Conservation (phyloP, 1,139 yeast genomes). For the Zygoascus sp. region DNA sequence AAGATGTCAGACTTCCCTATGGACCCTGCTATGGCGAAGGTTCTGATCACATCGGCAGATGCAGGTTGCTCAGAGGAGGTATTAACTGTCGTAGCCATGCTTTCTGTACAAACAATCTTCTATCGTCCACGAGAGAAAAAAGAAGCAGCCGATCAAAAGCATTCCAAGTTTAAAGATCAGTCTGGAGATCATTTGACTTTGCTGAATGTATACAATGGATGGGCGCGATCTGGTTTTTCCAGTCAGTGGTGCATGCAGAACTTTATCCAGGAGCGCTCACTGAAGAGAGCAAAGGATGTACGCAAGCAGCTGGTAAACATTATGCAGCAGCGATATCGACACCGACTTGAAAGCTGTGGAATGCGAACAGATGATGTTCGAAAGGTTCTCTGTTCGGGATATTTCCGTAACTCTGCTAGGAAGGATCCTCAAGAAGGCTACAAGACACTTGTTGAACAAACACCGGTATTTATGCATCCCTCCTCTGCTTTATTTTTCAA, state of each 20-base stretch:
- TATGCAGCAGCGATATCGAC: slow-evolving; percentile 48
- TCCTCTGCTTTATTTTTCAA: slow-evolving; percentile 75
- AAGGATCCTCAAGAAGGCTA: slow-evolving; percentile 74
- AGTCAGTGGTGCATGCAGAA: slow-evolving; percentile 78
- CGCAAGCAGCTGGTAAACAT: slow-evolving; percentile 63
- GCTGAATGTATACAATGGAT: slow-evolving; percentile 71
- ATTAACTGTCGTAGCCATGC: slow-evolving; percentile 82
- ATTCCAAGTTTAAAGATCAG: slow-evolving; percentile 68
- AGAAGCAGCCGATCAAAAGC: slow-evolving; percentile 70
- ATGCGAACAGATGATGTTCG: slow-evolving; percentile 52
- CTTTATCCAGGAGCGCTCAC: slow-evolving; percentile 73
- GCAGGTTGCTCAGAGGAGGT: slow-evolving; percentile 79
- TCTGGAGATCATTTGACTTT: slow-evolving; percentile 86
- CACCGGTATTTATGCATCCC: slow-evolving; percentile 84
- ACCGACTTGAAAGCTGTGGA: slow-evolving; percentile 56
- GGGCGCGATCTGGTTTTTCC: slow-evolving; percentile 62
- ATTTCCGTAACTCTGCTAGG: slow-evolving; percentile 79
- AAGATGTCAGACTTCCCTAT: slow-evolving; percentile 92
- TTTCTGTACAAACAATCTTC: slow-evolving; percentile 80
- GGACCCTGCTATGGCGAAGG: slow-evolving; percentile 87
- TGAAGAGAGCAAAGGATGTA: slow-evolving; percentile 76
- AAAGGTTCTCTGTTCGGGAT: slow-evolving; percentile 78
- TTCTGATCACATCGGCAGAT: slow-evolving; percentile 69
- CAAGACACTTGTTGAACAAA: slow-evolving; percentile 69
- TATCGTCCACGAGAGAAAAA: slow-evolving; percentile 80